Base-by-base conservation (phyloP, 805 yeast species). In the Kockiozyma suomiensis region DNA sequence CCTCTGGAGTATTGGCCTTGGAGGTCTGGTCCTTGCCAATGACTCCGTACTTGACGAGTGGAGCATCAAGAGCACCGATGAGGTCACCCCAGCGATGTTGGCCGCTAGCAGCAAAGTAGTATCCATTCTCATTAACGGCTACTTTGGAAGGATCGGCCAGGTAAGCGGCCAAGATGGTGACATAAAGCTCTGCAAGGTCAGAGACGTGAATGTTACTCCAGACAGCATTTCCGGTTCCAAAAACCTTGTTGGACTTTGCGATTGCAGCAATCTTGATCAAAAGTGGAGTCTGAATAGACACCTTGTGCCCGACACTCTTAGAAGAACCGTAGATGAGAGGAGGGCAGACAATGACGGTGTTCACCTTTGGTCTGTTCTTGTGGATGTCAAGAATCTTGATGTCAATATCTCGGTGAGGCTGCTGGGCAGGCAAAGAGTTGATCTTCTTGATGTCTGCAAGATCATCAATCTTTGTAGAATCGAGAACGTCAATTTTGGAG, bases 121-220 rank as follows among this genome's bases (percentile, higher is more conserved):
- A 75, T 3, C 79, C 79, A 12, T 71, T 50, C 46, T 62, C 67
- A 6, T 76, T 75, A 21, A 69, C 67, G 12, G 73, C 72, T 35
- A 75, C 62, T 6, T 60, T 41, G 43, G 68, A 67, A 15, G 69
- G 70, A 3, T 59, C 49, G 2, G 57, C n/a, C 2, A 72, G 13
- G 21, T 75, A 56, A 47, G 66, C 70, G 7, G 65, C 23, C 15
- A 75, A 51, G 12, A 76, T 46, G 25, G 70, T 59, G 12, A 43
- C 37, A 62, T 72, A 75, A 43, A 75, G 66, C 1, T 67, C 66
- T 6, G 76, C 78, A 40, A 76, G 63, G 57, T 75, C 78, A n/a
- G 66, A 53, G 30, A 76, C 69, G 59, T 76, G 75, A 19, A 76
- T 68, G 47, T 72, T 74, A 49, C 70, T 70, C 79, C 79, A 76